Evolutionary conservation across 179 eudicot species (phyloP), one percentile per base, ranked within the genome.

Genomic region (Vitellaria paradoxa): DNA sequence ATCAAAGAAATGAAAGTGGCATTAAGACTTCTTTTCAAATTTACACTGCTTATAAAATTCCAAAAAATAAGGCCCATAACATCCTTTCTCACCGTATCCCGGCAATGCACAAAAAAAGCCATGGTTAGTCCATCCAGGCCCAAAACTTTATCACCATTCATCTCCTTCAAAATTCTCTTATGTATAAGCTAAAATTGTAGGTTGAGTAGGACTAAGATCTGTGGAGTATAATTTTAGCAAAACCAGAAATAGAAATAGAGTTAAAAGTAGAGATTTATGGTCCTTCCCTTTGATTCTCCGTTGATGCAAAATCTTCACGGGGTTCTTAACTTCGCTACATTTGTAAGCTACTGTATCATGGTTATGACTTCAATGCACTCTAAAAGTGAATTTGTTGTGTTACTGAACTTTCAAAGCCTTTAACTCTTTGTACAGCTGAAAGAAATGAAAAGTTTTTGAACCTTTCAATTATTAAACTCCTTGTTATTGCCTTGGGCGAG

Each of bases 291-390:
- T 57, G 8, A 8, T 17, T 57, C 21, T 18, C 6, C 62, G 5
- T 18, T 57, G 26, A 8, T 21, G 9, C 17, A 61, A 61, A 61
- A 61, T 61, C 45, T 64, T 64, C 45, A 24, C 26, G 18, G 12
- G 12, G 30, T 61, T 9, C 30, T 64, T 64, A 0, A 21, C 5
- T 13, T 24, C 13, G 59, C 42, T 52, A 23, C 52, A 18, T 72
- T 40, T 57, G 21, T n/a, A 42, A 73, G 76, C 55, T 73, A 40
- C 37, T n/a, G 17, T 21, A 5, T 60, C 55, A 60, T 74, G 68
- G n/a, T 45, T 74, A 13, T 74, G 21, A 8, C 67, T 60, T 74
- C 42, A 37, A 59, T 61, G 37, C 14, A 40, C 59, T 40, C 46
- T 70, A 3, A 45, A 9, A 53, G 46, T 45, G 56, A 45, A 21